Conservation (phyloP, 176 grass and related monocot genomes). For the Triticum aestivum region DNA sequence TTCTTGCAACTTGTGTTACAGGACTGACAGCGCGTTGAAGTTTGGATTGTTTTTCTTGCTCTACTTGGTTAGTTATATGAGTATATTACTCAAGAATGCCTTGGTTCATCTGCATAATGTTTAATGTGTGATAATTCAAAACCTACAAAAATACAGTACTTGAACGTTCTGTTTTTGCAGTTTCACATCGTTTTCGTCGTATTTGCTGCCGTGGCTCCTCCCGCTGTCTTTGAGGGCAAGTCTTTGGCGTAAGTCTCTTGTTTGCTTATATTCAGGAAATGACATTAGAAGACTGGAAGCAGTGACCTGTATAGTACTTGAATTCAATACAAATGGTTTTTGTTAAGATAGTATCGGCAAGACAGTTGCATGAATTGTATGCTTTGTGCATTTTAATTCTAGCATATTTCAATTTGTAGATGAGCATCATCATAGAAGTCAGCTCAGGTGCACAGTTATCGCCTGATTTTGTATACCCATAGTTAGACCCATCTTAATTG, state of each 20-base stretch:
- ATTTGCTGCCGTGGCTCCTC: conserved; percentile 91
- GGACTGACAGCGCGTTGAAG: conserved; percentile 96
- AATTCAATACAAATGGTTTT: not conserved
- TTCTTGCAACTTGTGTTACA: conserved; percentile 42
- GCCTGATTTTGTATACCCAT: not conserved
- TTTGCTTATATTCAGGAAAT: conserved; percentile 1
- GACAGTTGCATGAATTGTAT: not conserved
- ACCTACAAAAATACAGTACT: not conserved
- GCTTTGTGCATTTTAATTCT: conserved; percentile 1
- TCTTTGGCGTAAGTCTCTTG: conserved; percentile 86
- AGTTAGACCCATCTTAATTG: not conserved
- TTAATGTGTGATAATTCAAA: not conserved
- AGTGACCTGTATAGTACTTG: not conserved
- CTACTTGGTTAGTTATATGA: conserved; percentile 60
- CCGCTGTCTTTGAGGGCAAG: conserved; percentile 94
- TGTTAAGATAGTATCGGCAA: conserved; percentile 1
- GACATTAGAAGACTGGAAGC: not conserved
- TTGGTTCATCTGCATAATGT: conserved; percentile 29
- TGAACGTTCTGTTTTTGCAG: conserved; percentile 36
- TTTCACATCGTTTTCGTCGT: conserved; percentile 86
- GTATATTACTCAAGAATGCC: not conserved
- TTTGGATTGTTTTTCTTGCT: conserved; percentile 97
- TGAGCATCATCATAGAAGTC: conserved; percentile 10
- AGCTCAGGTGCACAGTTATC: not conserved
- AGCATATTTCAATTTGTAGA: not conserved